Conservation (phyloP, 176 grass and related monocot genomes). For the Oryza meyeriana region DNA sequence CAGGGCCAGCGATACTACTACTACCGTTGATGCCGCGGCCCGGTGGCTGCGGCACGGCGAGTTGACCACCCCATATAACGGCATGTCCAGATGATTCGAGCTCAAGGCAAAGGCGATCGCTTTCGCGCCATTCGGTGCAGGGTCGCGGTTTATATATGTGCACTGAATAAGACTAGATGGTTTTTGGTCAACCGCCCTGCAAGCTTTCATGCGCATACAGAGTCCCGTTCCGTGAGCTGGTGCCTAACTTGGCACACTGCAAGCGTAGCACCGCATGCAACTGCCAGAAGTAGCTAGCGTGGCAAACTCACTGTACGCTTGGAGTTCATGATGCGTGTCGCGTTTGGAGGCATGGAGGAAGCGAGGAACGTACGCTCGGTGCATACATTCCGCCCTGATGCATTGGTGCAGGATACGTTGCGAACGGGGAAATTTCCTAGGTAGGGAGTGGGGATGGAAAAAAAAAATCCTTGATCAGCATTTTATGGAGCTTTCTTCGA, state of each 20-base stretch:
- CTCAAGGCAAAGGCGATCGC: slow-evolving; percentile 10
- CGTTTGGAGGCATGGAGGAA: not conserved
- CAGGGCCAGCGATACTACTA: not conserved
- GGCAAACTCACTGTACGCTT: not conserved
- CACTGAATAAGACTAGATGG: not conserved
- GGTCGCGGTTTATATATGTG: not conserved
- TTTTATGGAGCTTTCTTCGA: too few species aligned
- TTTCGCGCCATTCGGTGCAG: slow-evolving; percentile 20
- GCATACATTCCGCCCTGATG: not conserved
- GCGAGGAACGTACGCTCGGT: too few species aligned
- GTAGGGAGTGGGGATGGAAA: not conserved
- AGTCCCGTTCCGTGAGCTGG: not conserved
- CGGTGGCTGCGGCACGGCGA: not conserved
- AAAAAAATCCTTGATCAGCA: too few species aligned
- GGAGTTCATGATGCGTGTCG: not conserved
- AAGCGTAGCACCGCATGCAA: not conserved
- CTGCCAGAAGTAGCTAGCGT: not conserved
- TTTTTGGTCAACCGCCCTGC: slow-evolving; percentile 8
- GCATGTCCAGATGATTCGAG: slow-evolving; percentile 24
- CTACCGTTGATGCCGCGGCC: slow-evolving; percentile 16
- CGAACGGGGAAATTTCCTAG: not conserved
- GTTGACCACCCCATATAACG: slow-evolving; percentile 22
- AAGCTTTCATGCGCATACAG: not conserved
- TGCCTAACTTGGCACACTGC: not conserved
- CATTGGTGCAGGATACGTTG: not conserved